Evolutionary conservation across 805 yeast species (phyloP).

Genomic region (Myxozyma kluyveri): DNA sequence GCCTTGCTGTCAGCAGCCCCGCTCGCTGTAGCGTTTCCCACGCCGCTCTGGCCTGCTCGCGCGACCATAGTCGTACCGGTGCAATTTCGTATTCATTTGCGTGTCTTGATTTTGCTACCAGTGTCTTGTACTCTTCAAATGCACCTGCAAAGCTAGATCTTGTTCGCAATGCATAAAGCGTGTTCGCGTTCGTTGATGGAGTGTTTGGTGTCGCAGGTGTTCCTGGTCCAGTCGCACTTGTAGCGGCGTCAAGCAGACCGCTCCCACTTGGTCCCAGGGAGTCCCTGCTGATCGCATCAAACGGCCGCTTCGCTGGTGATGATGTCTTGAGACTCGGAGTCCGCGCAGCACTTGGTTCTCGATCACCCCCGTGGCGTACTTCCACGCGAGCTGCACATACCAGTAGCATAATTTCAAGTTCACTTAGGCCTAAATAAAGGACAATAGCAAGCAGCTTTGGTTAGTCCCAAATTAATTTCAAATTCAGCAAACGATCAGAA

Average conservation of each 20-base stretch:
- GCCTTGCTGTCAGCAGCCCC: conserved; percentile 45
- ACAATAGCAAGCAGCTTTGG: too few species aligned
- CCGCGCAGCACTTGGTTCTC: background rate
- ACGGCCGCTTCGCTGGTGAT: background rate
- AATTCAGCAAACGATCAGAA: too few species aligned
- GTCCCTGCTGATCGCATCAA: too few species aligned
- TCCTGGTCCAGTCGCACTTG: background rate
- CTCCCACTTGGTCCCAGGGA: background rate
- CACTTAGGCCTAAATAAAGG: conserved; percentile 53
- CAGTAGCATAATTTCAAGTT: conserved; percentile 66
- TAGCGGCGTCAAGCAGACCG: background rate
- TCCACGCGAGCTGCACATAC: conserved; percentile 74
- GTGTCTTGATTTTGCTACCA: conserved; percentile 19
- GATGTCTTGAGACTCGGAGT: background rate
- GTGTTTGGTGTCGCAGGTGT: background rate
- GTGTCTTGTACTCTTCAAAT: conserved; percentile 61
- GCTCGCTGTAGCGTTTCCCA: conserved; percentile 70
- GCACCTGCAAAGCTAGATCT: conserved; percentile 71
- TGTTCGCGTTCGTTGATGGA: conserved; percentile 38
- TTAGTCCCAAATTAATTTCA: too few species aligned
- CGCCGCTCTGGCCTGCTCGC: conserved; percentile 57
- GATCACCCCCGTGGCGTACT: conserved; percentile 45
- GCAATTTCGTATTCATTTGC: conserved; percentile 27
- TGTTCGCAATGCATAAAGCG: conserved; percentile 37
- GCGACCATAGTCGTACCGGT: conserved; percentile 55